Evolutionary conservation across 148 eudicot genomes (phyloP), one percentile per base, ranked within the genome.

Genomic region (Vaccinium macrocarpon): DNA sequence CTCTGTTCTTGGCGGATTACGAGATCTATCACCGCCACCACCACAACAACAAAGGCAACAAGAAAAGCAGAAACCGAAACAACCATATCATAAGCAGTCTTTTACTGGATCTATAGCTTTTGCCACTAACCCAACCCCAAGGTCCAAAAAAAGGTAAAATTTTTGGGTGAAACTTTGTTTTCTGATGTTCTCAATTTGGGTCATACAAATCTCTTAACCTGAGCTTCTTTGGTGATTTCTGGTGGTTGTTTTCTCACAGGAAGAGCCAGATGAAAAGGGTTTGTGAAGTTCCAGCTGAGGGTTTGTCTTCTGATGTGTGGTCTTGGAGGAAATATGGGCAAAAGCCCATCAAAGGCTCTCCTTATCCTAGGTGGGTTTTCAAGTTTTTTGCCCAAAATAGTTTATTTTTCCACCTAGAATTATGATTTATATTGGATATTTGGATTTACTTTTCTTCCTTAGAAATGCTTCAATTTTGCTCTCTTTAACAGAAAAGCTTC

Each of bases 251-350:
- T 56, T 61, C 21, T 32, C 49, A 79, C 86, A 94, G 98, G 89
- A 96, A 91, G 86, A 91, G 91, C 66, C 89, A 93, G 88, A 73
- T 87, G 90, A 94, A 96, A 89, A 93, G 88, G 87, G 95, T 96
- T 49, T 90, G 92, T 64, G 93, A 96, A 87, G 98, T 96, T 76
- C 91, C 99, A 25, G 98, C 93, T 55, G 98, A 94, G 87, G 97
- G 93, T 76, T 87, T 93, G 64, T 90, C 98, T 51, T 90, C 94
- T 50, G 99, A 96, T 78, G 85, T 88, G 91, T 96, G 99, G 99
- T 96, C 97, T 62, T 96, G 99, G 99, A 90, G 97, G 85, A 96
- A 96, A 90, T 94, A 96, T 84, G 99, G 99, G 8, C 95, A 96
- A 78, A 96, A 96, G 81, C 99, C 99, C 88, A 94, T 94, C 81